Evolutionary conservation across 257 asterid species (phyloP).

Genomic region (Solanum verrucosum): DNA sequence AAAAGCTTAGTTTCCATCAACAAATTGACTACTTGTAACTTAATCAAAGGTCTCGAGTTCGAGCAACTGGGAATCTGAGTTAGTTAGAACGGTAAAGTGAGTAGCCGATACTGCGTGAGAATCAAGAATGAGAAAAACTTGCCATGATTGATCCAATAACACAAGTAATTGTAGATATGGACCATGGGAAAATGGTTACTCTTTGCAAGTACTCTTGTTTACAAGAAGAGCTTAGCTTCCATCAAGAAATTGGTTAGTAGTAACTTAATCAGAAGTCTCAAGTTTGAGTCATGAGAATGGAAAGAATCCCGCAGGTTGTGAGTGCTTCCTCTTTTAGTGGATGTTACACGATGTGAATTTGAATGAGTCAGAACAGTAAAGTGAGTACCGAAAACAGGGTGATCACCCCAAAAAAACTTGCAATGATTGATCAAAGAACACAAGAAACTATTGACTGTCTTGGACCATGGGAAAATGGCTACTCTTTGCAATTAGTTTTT

Average conservation of each 20-base stretch:
- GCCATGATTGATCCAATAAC: not conserved
- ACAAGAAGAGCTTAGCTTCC: not conserved
- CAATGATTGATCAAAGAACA: not conserved
- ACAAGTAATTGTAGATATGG: not conserved
- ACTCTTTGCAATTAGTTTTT: not conserved
- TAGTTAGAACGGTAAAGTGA: not conserved
- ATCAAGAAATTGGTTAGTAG: not conserved
- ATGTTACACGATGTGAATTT: not conserved
- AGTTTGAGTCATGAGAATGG: not conserved
- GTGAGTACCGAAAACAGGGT: not conserved
- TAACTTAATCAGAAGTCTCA: not conserved
- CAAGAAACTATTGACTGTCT: not conserved
- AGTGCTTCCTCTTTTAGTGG: not conserved
- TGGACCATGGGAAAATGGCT: not conserved
- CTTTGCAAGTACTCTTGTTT: not conserved
- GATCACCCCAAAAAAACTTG: not conserved
- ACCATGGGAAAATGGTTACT: not conserved
- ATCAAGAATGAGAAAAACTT: not conserved
- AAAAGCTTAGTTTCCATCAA: conserved; percentile 4
- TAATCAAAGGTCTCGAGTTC: not conserved
- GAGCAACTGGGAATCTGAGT: not conserved
- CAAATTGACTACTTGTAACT: not conserved
- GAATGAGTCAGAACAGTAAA: not conserved
- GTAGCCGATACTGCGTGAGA: not conserved
- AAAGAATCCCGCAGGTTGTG: not conserved